Base-by-base conservation (phyloP, 2,329 filamentous ascomycete genomes). In the Colletotrichum viniferum region DNA sequence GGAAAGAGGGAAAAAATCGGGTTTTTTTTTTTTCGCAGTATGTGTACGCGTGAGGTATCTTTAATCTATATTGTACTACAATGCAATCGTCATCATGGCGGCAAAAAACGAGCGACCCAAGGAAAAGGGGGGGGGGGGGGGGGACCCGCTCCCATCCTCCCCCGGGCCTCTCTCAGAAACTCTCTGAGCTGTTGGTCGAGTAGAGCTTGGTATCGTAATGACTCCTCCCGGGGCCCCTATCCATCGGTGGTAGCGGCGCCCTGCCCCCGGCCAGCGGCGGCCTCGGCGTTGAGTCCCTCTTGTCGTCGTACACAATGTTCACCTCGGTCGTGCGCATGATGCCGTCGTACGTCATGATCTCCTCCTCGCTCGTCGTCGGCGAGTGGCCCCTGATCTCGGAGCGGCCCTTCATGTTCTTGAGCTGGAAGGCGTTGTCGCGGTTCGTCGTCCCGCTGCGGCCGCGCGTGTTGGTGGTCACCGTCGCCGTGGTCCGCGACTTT, bases 261-360 rank as follows among this genome's bases (percentile, higher is more conserved):
- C 16, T 34, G 16, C 71, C 36, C 10, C 36, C 48, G 71, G 28
- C 28, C 4, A 30, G 3, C 28, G 58, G 26, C 5, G 26, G 32
- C 18, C 30, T 13, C 13, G 52, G 69, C 43, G 58, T 68, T 4
- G 73, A 64, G 14, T 73, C 63, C 32, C 48, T 38, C 43, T 60
- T 24, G 58, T 68, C 73, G 48, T 60, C 73, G 69, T 73, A 64
- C 12, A 69, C 64, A 16, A 76, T 52, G 34, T 73, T 73, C 26
- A 76, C 73, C 63, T 76, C 69, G 8, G 32, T 68, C 21, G 73
- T 73, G 62, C 73, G 69, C 69, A 86, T 79, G 38, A 86, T 86
- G 14, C 85, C 84, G 66, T 85, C 84, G 67, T 84, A 84, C 7
- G 84, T 83, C 82, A 86, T 85, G 14, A 86, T 86, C 75, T 86